phyloP scores from a whole-genome alignment of 305 asterid species.

The Fraxinus baroniana region DNA sequence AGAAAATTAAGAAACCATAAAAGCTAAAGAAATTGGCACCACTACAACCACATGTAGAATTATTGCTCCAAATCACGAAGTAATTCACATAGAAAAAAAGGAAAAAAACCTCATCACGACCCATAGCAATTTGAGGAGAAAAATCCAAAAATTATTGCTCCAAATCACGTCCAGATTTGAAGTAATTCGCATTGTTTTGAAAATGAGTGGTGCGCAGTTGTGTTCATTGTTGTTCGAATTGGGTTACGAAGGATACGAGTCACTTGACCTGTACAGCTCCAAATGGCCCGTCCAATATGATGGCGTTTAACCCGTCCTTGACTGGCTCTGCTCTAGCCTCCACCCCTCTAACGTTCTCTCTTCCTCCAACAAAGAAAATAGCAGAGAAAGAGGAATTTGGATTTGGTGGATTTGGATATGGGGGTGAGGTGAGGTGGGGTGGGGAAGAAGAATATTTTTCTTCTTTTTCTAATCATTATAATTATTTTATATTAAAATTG shows the following conservation, averaged over 20 bases:
- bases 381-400: too few species aligned
- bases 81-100: not conserved
- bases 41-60: too few species aligned
- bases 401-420: too few species aligned
- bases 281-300: constrained; percentile 92
- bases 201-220: constrained; percentile 65
- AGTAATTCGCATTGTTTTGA: constrained; percentile 29
- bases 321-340: constrained; percentile 81
- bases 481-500: too few species aligned
- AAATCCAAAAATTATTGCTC: not conserved
- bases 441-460: too few species aligned
- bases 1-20: too few species aligned
- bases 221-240: constrained; percentile 73
- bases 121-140: not conserved
- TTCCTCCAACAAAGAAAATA: constrained; percentile 18
- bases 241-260: constrained; percentile 66
- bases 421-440: too few species aligned
- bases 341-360: constrained; percentile 93
- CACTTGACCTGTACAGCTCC: constrained; percentile 82
- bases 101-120: not conserved
- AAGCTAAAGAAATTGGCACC: too few species aligned
- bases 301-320: constrained; percentile 59
- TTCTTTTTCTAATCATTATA: too few species aligned
- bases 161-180: constrained; percentile 41
- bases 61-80: too few species aligned